Evolutionary conservation across 2,329 filamentous ascomycete species (phyloP).

Genomic region (Sarocladiaceae sp.): DNA sequence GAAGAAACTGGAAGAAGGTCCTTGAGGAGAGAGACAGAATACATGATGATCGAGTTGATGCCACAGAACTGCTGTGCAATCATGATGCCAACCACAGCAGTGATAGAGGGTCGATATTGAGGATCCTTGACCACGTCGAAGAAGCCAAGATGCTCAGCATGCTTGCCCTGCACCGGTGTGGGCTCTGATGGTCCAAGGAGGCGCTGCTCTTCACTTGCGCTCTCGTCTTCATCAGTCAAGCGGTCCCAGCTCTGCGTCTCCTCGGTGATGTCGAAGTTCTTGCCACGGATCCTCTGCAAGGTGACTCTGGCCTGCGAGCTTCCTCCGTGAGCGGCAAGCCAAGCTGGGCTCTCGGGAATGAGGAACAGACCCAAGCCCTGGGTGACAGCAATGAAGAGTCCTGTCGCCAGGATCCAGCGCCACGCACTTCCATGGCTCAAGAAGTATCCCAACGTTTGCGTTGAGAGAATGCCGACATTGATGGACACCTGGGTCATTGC

Average conservation of each 20-base stretch:
- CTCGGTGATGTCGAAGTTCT: conserved; percentile 61
- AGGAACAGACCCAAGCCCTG: conserved; percentile 69
- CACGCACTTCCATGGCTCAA: conserved; percentile 75
- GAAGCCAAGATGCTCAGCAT: conserved; percentile 49
- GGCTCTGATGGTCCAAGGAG: conserved; percentile 46
- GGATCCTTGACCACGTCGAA: conserved; percentile 63
- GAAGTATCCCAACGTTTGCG: conserved; percentile 84
- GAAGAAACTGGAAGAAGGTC: conserved; percentile 78
- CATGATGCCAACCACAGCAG: conserved; percentile 89
- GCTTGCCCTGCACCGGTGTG: conserved; percentile 13
- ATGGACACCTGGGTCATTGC: conserved; percentile 89
- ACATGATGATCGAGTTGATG: conserved; percentile 98
- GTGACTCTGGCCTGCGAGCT: conserved; percentile 58
- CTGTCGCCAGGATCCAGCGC: conserved; percentile 76
- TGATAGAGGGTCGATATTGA: conserved; percentile 66
- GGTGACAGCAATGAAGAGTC: conserved; percentile 60
- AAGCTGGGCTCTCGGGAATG: conserved; percentile 85
- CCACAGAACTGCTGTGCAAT: conserved; percentile 87
- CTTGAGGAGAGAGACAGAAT: conserved; percentile 85
- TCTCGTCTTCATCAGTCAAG: conserved; percentile 33
- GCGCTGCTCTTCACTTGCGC: conserved; percentile 60
- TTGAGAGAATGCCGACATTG: conserved; percentile 81
- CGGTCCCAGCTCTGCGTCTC: conserved; percentile 64
- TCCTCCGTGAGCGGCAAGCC: conserved; percentile 69
- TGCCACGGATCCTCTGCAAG: conserved; percentile 73